Evolutionary conservation across 345 rosid genomes (phyloP), one percentile per base, ranked within the genome.

Genomic region (Barbarea vulgaris): DNA sequence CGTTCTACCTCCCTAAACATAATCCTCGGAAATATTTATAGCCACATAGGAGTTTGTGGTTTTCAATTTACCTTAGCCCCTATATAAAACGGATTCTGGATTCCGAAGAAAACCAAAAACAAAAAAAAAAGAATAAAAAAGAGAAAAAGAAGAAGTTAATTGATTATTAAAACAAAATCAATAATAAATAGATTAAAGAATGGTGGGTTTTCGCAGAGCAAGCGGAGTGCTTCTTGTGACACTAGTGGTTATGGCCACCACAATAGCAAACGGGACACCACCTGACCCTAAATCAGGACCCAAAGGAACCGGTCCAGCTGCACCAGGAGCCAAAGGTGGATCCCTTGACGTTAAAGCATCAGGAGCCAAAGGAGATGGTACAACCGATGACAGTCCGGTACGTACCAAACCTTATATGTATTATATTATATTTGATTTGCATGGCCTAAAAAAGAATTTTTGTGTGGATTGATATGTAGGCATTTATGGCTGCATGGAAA

Each of bases 351-450:
- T 82, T 11, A 80, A 39, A 27, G 74, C 83, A 3, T 73, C 17
- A 21, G 88, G 88, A 25, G 86, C 82, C 6, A 70, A 44, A 33
- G 84, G 76, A 0, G 83, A 81, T 2, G 83, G 76, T 12, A 46
- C 12, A 30, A 69, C 82, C 5, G 89, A 86, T 33, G 84, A 80
- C 54, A 61, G 81, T 56, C 31, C 41, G 64, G 88, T 77, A 60
- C 19, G 25, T 48, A 18, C 13, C 44, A 19, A 25, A 61, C 11
- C 10, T 27, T 27, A 37, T 37, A 34, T 39, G 13, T 13, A 33
- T 21, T 10, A 11, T 34, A n/a, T 10, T 36, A 19, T 59, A n/a
- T 27, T 14, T 14, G 24, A n/a, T n/a, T 37, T 25, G 7, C 28
- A 28, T 64, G 2, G 4, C 19, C 30, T 22, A 56, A 14, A 10